Evolutionary conservation across 2,329 filamentous ascomycete species (phyloP), one percentile per base, ranked within the genome.

Genomic region (Fusarium coffeatum): DNA sequence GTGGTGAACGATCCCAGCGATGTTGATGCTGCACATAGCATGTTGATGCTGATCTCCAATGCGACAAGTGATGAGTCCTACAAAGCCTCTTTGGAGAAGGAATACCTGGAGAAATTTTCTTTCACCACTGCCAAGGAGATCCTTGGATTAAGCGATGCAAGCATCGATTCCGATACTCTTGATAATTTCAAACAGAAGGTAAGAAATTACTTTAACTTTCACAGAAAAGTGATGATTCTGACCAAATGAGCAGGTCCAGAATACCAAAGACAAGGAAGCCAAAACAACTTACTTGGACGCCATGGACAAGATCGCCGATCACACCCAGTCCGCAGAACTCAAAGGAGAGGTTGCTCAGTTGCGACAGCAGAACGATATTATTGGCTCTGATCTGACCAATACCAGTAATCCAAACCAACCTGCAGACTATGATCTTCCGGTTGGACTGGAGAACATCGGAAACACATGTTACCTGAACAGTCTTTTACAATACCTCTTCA

Each of bases 381-480:
- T 73, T 18, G 28, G 63, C 23, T 58, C 65, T 3, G 60, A 71
- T 13, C 51, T 23, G 22, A 65, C 45, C 22, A 42, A 8, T 25
- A 11, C 30, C 6, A 41, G 55, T 40, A 43, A 13, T 23, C 46
- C 45, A 20, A 40, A 45, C 18, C 66, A 55, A 41, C 58, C 74
- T 5, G 75, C 76, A 16, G 75, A 83, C 58, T 74, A 81, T 48
- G 83, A 87, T 30, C 89, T 93, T 79, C 96, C 96, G 1, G 92
- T 97, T 23, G 96, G 96, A 0, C 86, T 98, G 8, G 88, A 90
- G 68, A 99, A 98, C 73, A 97, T 98, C 60, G 94, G 96, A 63
- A 99, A 99, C 76, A 99, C 97, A 0, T 99, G 96, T 79, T 99
- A 99, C 76, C 86, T 99, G 57, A 99, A 99, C 83, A 98, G 95